These are phyloP conservation scores for Hypoxylon sp. DNA, from an alignment of 2,329 filamentous ascomycete genomes.

Conservation along the genomic window DNA sequence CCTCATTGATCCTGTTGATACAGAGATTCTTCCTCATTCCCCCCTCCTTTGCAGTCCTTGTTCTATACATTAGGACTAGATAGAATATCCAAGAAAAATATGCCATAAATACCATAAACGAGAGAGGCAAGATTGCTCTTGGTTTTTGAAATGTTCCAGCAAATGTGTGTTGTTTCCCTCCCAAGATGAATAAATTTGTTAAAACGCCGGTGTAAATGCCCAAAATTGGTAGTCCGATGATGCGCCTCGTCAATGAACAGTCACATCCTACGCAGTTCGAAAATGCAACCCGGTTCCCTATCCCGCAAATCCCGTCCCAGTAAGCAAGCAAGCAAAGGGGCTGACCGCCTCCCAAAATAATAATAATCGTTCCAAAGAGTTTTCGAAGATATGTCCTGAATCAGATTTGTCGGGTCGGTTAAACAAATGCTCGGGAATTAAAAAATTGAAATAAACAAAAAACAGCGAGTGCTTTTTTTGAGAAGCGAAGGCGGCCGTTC, in stretches of 20 bases:
- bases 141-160: constrained; percentile 39
- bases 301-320: constrained; percentile 42
- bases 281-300: constrained; percentile 43
- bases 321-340: constrained; percentile 41
- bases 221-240: constrained; percentile 44
- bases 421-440: constrained; percentile 17
- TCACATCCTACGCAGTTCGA: constrained; percentile 35
- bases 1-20: constrained; percentile 33
- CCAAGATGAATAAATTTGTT: constrained; percentile 25
- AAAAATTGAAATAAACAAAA: constrained; percentile 22
- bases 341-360: constrained; percentile 24
- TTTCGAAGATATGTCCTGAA: constrained; percentile 30
- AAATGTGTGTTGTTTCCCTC: constrained; percentile 11
- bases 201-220: constrained; percentile 47
- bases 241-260: constrained; percentile 44
- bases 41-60: constrained; percentile 38
- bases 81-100: constrained; percentile 30
- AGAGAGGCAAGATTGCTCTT: constrained; percentile 45
- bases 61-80: constrained; percentile 46
- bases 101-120: constrained; percentile 29
- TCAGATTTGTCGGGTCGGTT: constrained; percentile 23
- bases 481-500: constrained; percentile 46
- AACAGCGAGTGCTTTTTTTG: constrained; percentile 33
- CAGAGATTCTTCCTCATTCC: constrained; percentile 22
- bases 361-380: constrained; percentile 14